Evolutionary conservation across 2,329 filamentous ascomycete species (phyloP).

Genomic region (Calycina herbarum): DNA sequence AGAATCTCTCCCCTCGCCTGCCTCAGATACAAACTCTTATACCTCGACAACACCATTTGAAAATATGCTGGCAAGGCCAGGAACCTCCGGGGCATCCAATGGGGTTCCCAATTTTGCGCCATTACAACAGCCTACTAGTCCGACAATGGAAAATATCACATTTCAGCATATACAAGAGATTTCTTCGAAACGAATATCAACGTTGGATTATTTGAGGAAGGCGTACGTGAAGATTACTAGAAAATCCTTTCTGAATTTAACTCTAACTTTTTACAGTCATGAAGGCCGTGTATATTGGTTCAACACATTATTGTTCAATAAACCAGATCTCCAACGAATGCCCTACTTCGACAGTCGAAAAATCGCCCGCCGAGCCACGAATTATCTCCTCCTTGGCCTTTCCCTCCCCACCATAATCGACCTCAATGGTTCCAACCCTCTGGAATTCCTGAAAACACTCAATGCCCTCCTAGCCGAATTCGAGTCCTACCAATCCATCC

Average conservation of each 20-base stretch:
- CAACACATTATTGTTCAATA: constrained; percentile 91
- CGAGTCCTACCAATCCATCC: constrained; percentile 86
- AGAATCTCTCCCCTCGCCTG: constrained; percentile 21
- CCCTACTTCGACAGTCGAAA: constrained; percentile 84
- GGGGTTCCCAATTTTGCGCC: constrained; percentile 21
- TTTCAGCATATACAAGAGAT: constrained; percentile 75
- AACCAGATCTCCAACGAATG: constrained; percentile 75
- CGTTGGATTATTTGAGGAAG: constrained; percentile 88
- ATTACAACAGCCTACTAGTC: constrained; percentile 32
- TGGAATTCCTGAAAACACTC: constrained; percentile 84
- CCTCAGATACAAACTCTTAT: constrained; percentile 25
- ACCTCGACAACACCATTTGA: constrained; percentile 32
- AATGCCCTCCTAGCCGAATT: constrained; percentile 88
- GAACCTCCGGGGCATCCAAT: constrained; percentile 25
- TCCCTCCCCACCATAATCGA: constrained; percentile 89
- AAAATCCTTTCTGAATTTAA: neutral
- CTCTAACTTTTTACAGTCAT: constrained; percentile 56
- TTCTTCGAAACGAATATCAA: constrained; percentile 89
- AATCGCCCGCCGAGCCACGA: constrained; percentile 85
- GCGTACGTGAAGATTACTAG: constrained; percentile 58
- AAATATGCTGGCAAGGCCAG: constrained; percentile 36
- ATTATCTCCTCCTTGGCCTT: constrained; percentile 88
- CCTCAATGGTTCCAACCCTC: constrained; percentile 73
- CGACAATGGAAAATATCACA: constrained; percentile 38
- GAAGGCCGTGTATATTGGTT: constrained; percentile 97